A percentile compares a stretch with the other conserved stretches of the same genome.
Evolutionary conservation across 2,329 filamentous ascomycete genomes (phyloP).

Genomic region (Trichophyton benhamiae): DNA sequence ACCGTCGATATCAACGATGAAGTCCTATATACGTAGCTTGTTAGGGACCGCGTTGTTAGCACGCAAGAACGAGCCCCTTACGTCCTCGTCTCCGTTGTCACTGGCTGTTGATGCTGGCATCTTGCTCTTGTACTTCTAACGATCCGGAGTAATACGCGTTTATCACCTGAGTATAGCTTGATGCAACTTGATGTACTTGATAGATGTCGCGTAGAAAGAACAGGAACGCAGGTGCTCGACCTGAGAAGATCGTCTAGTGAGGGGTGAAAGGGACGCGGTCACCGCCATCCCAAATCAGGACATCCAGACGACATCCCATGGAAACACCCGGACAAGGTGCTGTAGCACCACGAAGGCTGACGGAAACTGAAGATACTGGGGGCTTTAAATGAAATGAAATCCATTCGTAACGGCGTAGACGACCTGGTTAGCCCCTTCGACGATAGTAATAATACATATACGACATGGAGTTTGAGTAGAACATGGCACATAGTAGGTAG

Average conservation of each 20-base stretch:
- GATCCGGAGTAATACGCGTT: background rate
- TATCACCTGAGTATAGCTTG: background rate
- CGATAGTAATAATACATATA: background rate
- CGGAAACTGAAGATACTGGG: background rate
- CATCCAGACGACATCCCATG: background rate
- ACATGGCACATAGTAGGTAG: background rate
- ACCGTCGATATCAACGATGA: conserved; percentile 54
- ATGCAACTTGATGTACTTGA: background rate
- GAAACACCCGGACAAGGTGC: background rate
- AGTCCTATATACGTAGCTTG: conserved; percentile 29
- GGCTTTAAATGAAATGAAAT: background rate
- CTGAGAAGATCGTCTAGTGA: background rate
- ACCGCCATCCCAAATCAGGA: background rate
- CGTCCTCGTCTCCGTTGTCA: conserved; percentile 39
- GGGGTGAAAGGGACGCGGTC: background rate
- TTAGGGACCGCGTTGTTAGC: background rate
- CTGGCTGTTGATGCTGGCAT: conserved; percentile 44
- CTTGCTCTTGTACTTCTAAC: background rate
- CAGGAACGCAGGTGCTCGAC: background rate
- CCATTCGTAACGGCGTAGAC: background rate
- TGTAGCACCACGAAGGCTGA: background rate
- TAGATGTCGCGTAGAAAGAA: background rate
- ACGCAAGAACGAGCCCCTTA: background rate
- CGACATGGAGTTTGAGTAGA: background rate
- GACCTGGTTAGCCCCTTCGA: background rate